Evolutionary conservation across 139 green algal genomes (phyloP).

Genomic region (Coccomyxa sp.): DNA sequence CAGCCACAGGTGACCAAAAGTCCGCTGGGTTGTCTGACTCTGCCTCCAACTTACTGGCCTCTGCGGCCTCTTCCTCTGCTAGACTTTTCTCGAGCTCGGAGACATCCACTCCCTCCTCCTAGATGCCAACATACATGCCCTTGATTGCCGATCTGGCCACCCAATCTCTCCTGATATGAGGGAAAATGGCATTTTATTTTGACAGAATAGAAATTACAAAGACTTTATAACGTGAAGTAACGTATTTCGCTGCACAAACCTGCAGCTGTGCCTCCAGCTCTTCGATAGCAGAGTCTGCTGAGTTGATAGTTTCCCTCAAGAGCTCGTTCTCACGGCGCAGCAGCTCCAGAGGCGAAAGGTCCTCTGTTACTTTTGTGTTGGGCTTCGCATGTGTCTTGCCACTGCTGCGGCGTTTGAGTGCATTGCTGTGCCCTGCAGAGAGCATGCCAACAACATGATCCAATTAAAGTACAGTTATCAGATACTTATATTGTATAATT

Average conservation of each 20-base stretch:
- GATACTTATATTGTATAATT: too few species aligned
- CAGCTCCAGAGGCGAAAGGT: conserved; percentile 50
- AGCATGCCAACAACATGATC: too few species aligned
- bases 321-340: conserved; percentile 73
- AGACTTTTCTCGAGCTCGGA: conserved; percentile 5
- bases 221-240: not conserved
- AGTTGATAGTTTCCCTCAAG: conserved; percentile 55
- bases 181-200: too few species aligned
- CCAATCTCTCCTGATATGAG: too few species aligned
- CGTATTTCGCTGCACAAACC: not conserved
- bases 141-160: too few species aligned
- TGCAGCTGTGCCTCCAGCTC: conserved; percentile 12
- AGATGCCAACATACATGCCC: not conserved
- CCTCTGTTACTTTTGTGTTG: not conserved
- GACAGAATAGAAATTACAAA: too few species aligned
- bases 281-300: conserved; percentile 21
- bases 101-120: conserved; percentile 17
- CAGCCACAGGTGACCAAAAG: conserved; percentile 33
- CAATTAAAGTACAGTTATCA: too few species aligned
- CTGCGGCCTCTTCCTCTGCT: conserved; percentile 4
- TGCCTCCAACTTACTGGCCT: not conserved
- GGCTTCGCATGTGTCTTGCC: not conserved
- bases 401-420: too few species aligned
- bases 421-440: too few species aligned
- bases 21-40: conserved; percentile 25